These are phyloP conservation scores for Avena eriantha DNA, from an alignment of 176 grass and related monocot genomes.

Conservation along the genomic window DNA sequence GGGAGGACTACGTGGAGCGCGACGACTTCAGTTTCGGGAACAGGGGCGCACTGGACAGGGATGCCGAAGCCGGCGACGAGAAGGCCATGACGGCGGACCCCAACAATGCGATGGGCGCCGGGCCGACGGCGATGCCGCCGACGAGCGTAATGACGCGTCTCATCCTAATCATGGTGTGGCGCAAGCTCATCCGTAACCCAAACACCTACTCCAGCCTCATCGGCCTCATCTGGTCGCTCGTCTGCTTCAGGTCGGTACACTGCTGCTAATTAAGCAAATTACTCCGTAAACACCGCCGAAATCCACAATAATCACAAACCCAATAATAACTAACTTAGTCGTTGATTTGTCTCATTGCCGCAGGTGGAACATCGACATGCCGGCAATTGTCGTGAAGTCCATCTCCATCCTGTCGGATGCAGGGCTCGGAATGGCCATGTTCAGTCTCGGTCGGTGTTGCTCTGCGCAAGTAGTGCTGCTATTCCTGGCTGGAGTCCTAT, in stretches of 20 bases:
- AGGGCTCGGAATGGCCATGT: slow-evolving; percentile 99
- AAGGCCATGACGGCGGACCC: slow-evolving; percentile 50
- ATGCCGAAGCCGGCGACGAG: slow-evolving; percentile 72
- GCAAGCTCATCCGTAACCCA: slow-evolving; percentile 98
- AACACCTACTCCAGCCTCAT: slow-evolving; percentile 99
- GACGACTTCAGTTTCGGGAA: slow-evolving; percentile 97
- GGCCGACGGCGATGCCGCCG: slow-evolving; percentile 83
- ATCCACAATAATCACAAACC: not conserved
- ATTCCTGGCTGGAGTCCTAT: not conserved
- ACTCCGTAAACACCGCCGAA: slow-evolving; percentile 12
- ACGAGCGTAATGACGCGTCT: slow-evolving; percentile 97
- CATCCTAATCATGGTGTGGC: slow-evolving; percentile 99
- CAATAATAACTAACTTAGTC: not conserved
- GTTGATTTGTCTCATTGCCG: slow-evolving; percentile 12
- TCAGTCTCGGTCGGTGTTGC: slow-evolving; percentile 86
- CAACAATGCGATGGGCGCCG: slow-evolving; percentile 3
- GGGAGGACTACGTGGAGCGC: slow-evolving; percentile 67
- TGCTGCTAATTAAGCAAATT: not conserved
- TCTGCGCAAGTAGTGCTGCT: not conserved
- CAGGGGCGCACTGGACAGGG: slow-evolving; percentile 56
- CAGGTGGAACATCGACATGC: slow-evolving; percentile 97
- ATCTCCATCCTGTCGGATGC: slow-evolving; percentile 99
- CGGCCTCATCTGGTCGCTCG: slow-evolving; percentile 92
- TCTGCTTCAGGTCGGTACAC: slow-evolving; percentile 80
- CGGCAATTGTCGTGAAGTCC: slow-evolving; percentile 80